Evolutionary conservation across 495 filamentous ascomycete species (phyloP), one percentile per base, ranked within the genome.

Genomic region (Gamarada debralockiae): DNA sequence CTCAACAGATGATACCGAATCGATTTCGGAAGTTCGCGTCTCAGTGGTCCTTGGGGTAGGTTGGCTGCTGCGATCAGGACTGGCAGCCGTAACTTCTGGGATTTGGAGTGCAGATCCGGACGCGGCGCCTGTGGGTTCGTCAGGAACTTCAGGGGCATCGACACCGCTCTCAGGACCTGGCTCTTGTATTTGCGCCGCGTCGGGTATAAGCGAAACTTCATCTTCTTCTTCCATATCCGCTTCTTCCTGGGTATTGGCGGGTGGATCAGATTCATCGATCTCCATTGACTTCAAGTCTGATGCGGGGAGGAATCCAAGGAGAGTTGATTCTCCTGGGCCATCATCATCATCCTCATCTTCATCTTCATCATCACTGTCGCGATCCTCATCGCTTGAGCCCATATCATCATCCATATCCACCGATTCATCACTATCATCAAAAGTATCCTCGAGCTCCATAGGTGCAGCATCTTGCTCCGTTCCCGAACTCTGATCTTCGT

Each of bases 381-480:
- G 70, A 13, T 78, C 73, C 9, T 83, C 80, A 37, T 86, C 84
- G 34, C 75, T 84, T 25, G 87, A 85, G 22, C 81, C 82, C 67
- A 87, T 79, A 56, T 92, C 87, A 60, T 91, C 86, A 58, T 91
- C 85, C 92, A 96, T 96, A 53, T 92, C 88, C 6, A 87, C 84
- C 9, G 89, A 93, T 55, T 87, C 86, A 59, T 93, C 89, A 36
- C 80, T 87, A 50, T 87, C 86, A 52, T 89, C 85, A 34, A 90
- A 69, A 23, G 78, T 72, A 29, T 67, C 68, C 4, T 62, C 65
- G 17, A 55, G 60, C 43, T 62, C 52, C 17, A 50, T 40, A 27
- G 48, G 38, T 25, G 53, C 36, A 44, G 37, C 52, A 47, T 53
- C 55, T 22, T 45, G 50, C 44, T 60, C 53, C n/a, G 41, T 21